Conservation (phyloP, 306 rosid species). For the Fragaria ananassa region DNA sequence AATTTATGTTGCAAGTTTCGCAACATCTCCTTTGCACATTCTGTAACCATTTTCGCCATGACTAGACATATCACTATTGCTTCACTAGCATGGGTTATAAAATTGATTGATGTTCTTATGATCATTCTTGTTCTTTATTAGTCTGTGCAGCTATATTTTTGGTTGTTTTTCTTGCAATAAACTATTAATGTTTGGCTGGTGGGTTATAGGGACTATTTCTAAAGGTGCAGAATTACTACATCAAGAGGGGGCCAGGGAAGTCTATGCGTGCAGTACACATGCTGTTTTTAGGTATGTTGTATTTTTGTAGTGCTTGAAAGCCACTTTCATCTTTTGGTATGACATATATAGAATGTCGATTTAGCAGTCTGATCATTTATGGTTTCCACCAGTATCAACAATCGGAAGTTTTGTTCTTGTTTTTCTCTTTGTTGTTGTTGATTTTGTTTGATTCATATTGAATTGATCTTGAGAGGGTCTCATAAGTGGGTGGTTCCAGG, state of each 20-base stretch:
- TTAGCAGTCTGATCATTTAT: not conserved
- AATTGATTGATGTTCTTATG: not conserved
- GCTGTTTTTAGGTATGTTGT: conserved; percentile 83
- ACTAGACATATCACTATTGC: not conserved
- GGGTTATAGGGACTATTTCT: conserved; percentile 63
- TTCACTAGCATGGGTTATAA: not conserved
- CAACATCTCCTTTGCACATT: not conserved
- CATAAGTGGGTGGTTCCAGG: not conserved
- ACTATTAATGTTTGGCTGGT: conserved; percentile 20
- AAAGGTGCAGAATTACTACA: conserved; percentile 93
- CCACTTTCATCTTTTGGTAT: not conserved
- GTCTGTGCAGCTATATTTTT: not conserved
- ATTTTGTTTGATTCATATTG: not conserved
- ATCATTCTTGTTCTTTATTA: not conserved
- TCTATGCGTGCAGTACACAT: conserved; percentile 91
- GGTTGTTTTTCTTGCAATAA: conserved; percentile 10
- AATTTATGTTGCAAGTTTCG: not conserved
- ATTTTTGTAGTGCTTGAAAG: conserved; percentile 2
- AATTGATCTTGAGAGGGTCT: not conserved
- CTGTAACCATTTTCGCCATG: not conserved
- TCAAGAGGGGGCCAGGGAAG: conserved; percentile 97
- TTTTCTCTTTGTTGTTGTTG: not conserved
- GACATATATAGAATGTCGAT: not conserved
- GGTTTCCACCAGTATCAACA: not conserved
- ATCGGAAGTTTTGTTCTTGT: not conserved